These are phyloP conservation scores for Solanum etuberosum DNA, from an alignment of 257 asterid genomes.

Conservation along the genomic window DNA sequence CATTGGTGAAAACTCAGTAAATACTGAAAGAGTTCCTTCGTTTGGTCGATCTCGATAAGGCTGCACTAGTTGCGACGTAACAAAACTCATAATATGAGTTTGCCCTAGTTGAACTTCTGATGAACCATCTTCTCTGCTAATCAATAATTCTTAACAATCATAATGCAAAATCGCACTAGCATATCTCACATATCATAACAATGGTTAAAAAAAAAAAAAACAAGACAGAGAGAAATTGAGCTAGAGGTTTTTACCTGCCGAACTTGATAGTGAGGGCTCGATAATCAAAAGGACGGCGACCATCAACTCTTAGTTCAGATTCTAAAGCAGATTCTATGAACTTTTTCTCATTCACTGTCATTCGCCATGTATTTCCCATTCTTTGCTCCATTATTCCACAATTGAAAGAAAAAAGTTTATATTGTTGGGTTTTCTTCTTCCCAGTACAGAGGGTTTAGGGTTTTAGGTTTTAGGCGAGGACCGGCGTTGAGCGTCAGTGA, in stretches of 20 bases:
- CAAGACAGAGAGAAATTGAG: not conserved
- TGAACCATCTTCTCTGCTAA: slow-evolving; percentile 86
- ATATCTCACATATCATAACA: not conserved
- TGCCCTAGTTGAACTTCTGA: slow-evolving; percentile 92
- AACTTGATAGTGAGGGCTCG: slow-evolving; percentile 57
- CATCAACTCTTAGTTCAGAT: slow-evolving; percentile 77
- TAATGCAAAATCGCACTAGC: not conserved
- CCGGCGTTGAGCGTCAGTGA: not conserved
- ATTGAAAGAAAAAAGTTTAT: not conserved
- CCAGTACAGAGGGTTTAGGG: not conserved
- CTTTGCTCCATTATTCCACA: slow-evolving; percentile 61
- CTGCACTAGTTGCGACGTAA: slow-evolving; percentile 75
- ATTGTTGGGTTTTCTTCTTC: not conserved
- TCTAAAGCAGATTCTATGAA: slow-evolving; percentile 64
- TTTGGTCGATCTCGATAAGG: slow-evolving; percentile 89
- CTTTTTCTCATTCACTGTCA: slow-evolving; percentile 74
- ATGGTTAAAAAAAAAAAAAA: no score
- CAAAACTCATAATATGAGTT: slow-evolving; percentile 84
- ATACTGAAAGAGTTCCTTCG: slow-evolving; percentile 79
- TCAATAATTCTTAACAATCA: not conserved
- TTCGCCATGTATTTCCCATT: slow-evolving; percentile 48
- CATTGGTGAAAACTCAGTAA: slow-evolving; percentile 95
- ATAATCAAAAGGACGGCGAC: slow-evolving; percentile 83
- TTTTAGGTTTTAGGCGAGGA: not conserved
- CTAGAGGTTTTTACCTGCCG: slow-evolving; percentile 40